Percentiles rank a stretch among this genome's conserved stretches.
These are phyloP conservation scores for Carex cristatella DNA, from an alignment of 176 grass and related monocot species.

Conservation along the genomic window DNA sequence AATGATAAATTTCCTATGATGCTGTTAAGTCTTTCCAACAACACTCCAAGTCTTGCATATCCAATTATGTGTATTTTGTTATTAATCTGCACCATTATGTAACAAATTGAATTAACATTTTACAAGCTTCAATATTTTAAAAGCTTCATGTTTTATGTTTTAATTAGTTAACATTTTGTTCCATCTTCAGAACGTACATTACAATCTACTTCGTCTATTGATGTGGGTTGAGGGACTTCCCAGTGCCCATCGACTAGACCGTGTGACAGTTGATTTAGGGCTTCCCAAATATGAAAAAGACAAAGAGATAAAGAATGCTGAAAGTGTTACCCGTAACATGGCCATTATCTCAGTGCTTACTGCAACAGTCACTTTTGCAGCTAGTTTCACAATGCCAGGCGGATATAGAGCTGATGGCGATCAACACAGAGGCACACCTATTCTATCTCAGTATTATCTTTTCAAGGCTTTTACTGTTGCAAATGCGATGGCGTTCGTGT, in stretches of 20 bases:
- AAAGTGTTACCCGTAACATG: not conserved
- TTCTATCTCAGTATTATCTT: not conserved
- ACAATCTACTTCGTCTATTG: not conserved
- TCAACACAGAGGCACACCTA: not conserved
- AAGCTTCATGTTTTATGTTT: not conserved
- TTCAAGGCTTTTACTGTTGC: constrained; percentile 18
- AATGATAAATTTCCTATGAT: too few species aligned
- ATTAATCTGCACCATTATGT: too few species aligned
- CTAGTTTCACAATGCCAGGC: constrained; percentile 28
- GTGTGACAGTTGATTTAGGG: not conserved
- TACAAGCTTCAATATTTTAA: too few species aligned
- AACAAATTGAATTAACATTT: too few species aligned
- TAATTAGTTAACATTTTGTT: not conserved
- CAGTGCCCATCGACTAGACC: not conserved
- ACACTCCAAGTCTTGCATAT: too few species aligned
- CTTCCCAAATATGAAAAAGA: not conserved
- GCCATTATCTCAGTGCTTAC: constrained; percentile 9
- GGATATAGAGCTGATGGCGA: not conserved
- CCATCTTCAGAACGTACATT: not conserved
- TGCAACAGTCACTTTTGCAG: constrained; percentile 28
- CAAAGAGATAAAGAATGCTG: not conserved
- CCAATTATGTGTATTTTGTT: too few species aligned
- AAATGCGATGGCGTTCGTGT: constrained; percentile 13
- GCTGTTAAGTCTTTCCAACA: too few species aligned
- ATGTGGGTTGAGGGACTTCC: not conserved